phyloP scores from a whole-genome alignment of 306 rosid species.

The Malus orientalis region DNA sequence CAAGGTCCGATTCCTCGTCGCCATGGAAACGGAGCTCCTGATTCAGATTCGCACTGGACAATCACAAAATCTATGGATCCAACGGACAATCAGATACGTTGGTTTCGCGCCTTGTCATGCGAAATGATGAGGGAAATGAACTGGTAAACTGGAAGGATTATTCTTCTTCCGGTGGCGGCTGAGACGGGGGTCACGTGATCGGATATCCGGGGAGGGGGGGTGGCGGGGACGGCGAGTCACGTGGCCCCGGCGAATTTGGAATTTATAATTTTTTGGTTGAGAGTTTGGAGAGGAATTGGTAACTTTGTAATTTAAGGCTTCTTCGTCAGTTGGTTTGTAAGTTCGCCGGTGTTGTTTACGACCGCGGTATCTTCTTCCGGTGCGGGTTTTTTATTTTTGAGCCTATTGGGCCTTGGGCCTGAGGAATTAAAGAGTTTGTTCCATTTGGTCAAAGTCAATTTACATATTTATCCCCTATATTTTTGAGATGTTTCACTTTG shows the following conservation, averaged over 20 bases:
- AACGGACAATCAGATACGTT: not conserved
- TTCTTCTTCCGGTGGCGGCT: not conserved
- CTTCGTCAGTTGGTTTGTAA: not conserved
- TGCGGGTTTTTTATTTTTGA: not conserved
- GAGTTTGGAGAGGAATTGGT: not conserved
- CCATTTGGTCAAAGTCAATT: no score
- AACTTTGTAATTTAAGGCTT: not conserved
- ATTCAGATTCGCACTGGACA: conserved; percentile 17
- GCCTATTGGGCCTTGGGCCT: not conserved
- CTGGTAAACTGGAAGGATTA: not conserved
- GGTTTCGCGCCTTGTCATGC: not conserved
- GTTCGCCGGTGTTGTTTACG: not conserved
- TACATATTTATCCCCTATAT: not conserved
- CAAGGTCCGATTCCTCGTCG: conserved; percentile 29
- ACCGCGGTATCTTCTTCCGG: not conserved
- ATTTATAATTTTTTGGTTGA: not conserved
- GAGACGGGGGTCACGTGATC: conserved; percentile 21
- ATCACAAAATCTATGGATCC: not conserved
- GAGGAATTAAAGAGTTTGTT: not conserved
- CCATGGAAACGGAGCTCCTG: conserved; percentile 21
- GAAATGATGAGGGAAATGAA: not conserved
- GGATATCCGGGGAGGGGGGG: not conserved
- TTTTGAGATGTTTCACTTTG: not conserved
- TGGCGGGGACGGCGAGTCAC: conserved; percentile 17
- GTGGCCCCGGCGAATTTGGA: conserved; percentile 27